Evolutionary conservation across 1,139 yeast species (phyloP).

Genomic region (Yamadazyma conglobata): DNA sequence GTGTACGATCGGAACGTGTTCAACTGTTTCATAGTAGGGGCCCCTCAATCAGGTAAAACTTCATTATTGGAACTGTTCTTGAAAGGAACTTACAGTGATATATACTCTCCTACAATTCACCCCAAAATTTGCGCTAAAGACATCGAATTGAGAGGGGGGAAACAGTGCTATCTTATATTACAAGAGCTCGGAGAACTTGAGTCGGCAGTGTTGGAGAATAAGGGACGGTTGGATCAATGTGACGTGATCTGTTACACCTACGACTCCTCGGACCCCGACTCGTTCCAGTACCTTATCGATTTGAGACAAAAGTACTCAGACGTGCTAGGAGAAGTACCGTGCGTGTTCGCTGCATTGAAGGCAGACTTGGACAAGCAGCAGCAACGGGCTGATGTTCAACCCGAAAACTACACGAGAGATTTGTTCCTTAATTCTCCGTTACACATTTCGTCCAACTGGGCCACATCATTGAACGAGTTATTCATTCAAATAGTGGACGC

Average conservation of each 20-base stretch:
- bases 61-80: slow-evolving; percentile 79
- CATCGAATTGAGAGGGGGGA: slow-evolving; percentile 92
- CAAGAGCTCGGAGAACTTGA: slow-evolving; percentile 90
- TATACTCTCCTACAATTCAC: slow-evolving; percentile 76
- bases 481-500: slow-evolving; percentile 88
- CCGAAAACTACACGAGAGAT: slow-evolving; percentile 77
- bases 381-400: slow-evolving; percentile 80
- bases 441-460: slow-evolving; percentile 89
- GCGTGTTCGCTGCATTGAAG: slow-evolving; percentile 84
- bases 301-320: slow-evolving; percentile 55
- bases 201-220: slow-evolving; percentile 74
- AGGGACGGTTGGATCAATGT: slow-evolving; percentile 71
- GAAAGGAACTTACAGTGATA: slow-evolving; percentile 66
- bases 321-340: slow-evolving; percentile 64
- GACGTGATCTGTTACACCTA: slow-evolving; percentile 88
- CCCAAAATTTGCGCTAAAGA: slow-evolving; percentile 86
- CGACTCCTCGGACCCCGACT: slow-evolving; percentile 94
- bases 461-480: slow-evolving; percentile 77
- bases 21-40: slow-evolving; percentile 84
- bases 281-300: slow-evolving; percentile 78
- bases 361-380: slow-evolving; percentile 96
- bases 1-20: slow-evolving; percentile 85
- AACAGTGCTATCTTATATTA: slow-evolving; percentile 85
- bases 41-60: slow-evolving; percentile 81
- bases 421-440: slow-evolving; percentile 63